phyloP scores from a whole-genome alignment of 192 early-diverging fungal genomes.

The Linnemannia zychae region DNA sequence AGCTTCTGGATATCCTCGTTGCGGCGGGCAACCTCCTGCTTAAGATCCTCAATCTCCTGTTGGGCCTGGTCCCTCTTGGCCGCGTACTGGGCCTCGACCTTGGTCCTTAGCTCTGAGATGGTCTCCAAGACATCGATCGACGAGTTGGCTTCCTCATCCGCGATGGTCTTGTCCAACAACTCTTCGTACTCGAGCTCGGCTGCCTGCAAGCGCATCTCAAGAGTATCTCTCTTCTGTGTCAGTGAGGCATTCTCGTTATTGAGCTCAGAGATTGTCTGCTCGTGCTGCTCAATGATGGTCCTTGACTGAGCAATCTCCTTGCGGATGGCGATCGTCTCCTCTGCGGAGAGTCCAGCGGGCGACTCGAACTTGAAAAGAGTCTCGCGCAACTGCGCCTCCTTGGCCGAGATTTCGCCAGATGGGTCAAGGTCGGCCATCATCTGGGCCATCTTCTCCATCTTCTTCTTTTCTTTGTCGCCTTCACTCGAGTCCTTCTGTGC shows the following conservation, averaged over 20 bases:
- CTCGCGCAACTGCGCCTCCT: slow-evolving; percentile 81
- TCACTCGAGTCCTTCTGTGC: slow-evolving; percentile 65
- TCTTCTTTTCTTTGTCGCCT: slow-evolving; percentile 83
- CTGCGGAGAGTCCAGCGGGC: slow-evolving; percentile 69
- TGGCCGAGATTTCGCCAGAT: slow-evolving; percentile 78
- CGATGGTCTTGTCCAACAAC: slow-evolving; percentile 78
- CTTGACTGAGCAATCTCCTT: slow-evolving; percentile 80
- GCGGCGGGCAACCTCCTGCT: slow-evolving; percentile 76
- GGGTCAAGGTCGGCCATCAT: slow-evolving; percentile 89
- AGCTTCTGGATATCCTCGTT: slow-evolving; percentile 75
- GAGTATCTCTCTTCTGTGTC: slow-evolving; percentile 71
- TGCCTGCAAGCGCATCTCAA: slow-evolving; percentile 76
- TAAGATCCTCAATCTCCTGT: slow-evolving; percentile 81
- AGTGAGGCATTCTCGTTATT: slow-evolving; percentile 71
- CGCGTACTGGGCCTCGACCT: slow-evolving; percentile 88
- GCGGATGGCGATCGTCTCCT: slow-evolving; percentile 77
- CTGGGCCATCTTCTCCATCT: slow-evolving; percentile 86
- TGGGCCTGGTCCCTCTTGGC: slow-evolving; percentile 82
- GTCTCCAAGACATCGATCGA: slow-evolving; percentile 75
- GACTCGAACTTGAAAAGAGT: slow-evolving; percentile 77
- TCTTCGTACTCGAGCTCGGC: slow-evolving; percentile 89
- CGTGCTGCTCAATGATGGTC: slow-evolving; percentile 71
- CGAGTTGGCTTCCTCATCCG: slow-evolving; percentile 74
- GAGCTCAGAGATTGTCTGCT: slow-evolving; percentile 71
- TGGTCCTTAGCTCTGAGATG: slow-evolving; percentile 85